Conservation (phyloP, 2,329 filamentous ascomycete genomes). For the Arthroderma uncinatum region DNA sequence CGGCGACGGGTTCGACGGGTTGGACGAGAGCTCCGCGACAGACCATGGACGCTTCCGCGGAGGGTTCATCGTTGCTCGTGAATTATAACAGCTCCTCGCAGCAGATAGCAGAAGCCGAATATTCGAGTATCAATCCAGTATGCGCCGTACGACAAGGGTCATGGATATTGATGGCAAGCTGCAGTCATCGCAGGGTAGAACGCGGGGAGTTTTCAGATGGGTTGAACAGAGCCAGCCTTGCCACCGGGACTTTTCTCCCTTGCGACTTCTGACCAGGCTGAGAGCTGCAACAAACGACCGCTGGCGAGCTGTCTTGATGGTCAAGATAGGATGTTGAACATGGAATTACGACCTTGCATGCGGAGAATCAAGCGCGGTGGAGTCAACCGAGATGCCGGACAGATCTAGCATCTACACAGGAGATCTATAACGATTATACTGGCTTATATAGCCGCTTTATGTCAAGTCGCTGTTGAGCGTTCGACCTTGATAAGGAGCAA, state of each 20-base stretch:
- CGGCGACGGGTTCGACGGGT: neutral
- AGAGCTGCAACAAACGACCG: neutral
- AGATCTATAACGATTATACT: neutral
- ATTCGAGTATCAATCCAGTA: neutral
- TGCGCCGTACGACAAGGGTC: slow-evolving; percentile 1
- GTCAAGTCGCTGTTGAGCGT: too few relatives aligned
- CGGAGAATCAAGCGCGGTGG: slow-evolving; percentile 4
- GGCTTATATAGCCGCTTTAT: neutral
- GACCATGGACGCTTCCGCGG: slow-evolving; percentile 11
- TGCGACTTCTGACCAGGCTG: neutral
- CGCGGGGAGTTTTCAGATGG: neutral
- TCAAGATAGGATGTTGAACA: too few relatives aligned
- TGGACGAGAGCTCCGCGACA: slow-evolving; percentile 8
- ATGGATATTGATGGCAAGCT: slow-evolving; percentile 4
- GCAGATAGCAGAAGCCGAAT: neutral
- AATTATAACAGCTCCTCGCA: neutral
- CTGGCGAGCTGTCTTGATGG: neutral
- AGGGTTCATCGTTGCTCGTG: slow-evolving; percentile 8
- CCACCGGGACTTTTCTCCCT: neutral
- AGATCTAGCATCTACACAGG: neutral
- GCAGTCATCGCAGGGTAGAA: neutral
- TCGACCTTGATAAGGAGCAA: too few relatives aligned
- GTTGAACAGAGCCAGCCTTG: neutral
- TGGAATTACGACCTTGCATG: too few relatives aligned
- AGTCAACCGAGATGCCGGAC: neutral